Evolutionary conservation across 108 stramenopile species (phyloP).

Genomic region (Hondaea fermentalgiana): DNA sequence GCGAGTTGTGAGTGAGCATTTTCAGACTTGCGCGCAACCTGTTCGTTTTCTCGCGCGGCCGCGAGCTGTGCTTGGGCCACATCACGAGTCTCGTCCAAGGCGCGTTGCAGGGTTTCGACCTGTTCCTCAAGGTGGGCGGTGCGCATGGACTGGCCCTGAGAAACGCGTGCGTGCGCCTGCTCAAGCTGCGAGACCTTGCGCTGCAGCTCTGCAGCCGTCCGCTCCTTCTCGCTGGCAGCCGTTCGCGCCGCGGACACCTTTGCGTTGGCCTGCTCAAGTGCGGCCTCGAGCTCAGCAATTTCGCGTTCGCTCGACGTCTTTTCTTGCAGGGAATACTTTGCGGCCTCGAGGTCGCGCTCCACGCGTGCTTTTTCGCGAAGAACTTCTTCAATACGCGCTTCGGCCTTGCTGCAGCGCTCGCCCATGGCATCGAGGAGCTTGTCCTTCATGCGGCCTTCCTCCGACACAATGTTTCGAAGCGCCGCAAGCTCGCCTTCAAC

Average conservation of each 20-base stretch:
- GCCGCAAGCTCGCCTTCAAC: constrained; percentile 1
- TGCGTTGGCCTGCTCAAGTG: background rate
- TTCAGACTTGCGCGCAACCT: background rate
- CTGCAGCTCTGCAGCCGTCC: background rate
- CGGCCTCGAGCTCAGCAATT: background rate
- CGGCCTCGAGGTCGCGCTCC: background rate
- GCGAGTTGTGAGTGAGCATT: background rate
- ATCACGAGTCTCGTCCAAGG: background rate
- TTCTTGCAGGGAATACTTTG: background rate
- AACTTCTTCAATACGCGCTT: background rate
- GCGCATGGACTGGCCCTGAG: background rate
- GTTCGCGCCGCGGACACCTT: background rate
- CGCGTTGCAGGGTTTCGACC: background rate
- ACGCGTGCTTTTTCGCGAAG: background rate
- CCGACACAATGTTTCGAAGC: background rate
- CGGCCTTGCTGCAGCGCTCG: constrained; percentile 10
- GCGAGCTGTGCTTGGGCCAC: background rate
- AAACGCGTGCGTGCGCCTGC: background rate
- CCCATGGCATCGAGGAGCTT: background rate
- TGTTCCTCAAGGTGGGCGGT: background rate
- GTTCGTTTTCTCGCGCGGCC: background rate
- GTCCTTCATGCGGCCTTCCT: background rate
- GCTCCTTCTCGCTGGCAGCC: background rate
- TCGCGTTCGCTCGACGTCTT: background rate
- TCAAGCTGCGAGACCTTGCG: background rate